Percentiles rank a stretch among this genome's conserved stretches.
Evolutionary conservation across 768 basidiomycete genomes (phyloP).

Genomic region (Lactarius trivialis): DNA sequence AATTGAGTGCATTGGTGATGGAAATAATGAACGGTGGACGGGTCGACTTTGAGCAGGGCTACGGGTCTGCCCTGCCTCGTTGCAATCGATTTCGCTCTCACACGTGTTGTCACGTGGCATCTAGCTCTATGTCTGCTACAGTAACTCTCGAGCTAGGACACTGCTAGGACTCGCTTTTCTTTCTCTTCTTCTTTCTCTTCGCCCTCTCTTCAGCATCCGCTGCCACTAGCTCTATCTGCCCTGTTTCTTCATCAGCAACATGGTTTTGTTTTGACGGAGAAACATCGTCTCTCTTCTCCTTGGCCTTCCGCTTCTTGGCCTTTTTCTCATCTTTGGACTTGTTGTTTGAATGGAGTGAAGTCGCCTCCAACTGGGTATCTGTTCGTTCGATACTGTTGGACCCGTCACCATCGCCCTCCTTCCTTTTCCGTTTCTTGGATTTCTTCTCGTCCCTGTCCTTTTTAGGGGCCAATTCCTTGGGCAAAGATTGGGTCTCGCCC

Average conservation of each 20-base stretch:
- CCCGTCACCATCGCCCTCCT: slow-evolving; percentile 20
- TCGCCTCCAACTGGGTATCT: not conserved
- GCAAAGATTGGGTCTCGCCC: slow-evolving; percentile 16
- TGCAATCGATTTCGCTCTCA: slow-evolving; percentile 25
- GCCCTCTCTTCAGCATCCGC: not conserved
- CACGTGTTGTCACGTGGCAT: slow-evolving; percentile 15
- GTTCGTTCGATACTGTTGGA: not conserved
- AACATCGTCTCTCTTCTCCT: not conserved
- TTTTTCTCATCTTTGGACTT: not conserved
- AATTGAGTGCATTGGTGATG: slow-evolving; percentile 41
- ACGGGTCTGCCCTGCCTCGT: not conserved
- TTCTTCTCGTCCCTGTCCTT: slow-evolving; percentile 25
- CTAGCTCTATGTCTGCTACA: not conserved
- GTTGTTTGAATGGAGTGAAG: not conserved
- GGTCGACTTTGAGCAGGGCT: slow-evolving; percentile 13
- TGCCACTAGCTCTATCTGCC: not conserved
- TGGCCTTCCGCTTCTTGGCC: slow-evolving; percentile 21
- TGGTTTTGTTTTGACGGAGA: not conserved
- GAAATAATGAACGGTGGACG: slow-evolving; percentile 2
- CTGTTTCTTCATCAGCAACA: not conserved
- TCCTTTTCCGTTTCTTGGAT: slow-evolving; percentile 29
- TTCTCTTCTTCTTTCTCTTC: slow-evolving; percentile 6
- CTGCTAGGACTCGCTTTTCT: not conserved
- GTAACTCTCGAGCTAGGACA: not conserved
- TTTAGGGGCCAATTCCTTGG: slow-evolving; percentile 4